Evolutionary conservation across 345 rosid genomes (phyloP).

Genomic region (Punica granatum): DNA sequence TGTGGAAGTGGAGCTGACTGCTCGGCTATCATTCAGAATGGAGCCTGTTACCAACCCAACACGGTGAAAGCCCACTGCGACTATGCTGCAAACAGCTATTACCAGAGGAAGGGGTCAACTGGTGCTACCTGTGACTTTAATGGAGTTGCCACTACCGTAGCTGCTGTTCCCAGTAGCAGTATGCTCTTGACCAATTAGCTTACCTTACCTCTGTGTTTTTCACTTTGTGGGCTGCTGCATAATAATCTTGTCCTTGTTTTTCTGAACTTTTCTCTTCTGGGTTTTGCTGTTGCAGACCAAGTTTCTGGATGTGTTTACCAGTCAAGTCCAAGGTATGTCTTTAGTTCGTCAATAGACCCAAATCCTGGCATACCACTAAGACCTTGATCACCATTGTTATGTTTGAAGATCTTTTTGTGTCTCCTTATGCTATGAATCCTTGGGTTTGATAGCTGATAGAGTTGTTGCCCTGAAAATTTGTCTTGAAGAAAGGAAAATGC

Average conservation of each 20-base stretch:
- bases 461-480: not conserved
- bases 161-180: conserved; percentile 41
- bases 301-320: conserved; percentile 28
- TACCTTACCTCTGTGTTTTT: not conserved
- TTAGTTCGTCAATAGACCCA: not conserved
- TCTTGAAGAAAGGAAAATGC: too few species aligned
- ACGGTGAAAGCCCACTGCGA: conserved; percentile 79
- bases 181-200: not conserved
- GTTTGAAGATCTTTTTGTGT: not conserved
- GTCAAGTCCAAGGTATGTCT: conserved; percentile 15
- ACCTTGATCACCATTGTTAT: not conserved
- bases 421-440: not conserved
- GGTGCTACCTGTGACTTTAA: conserved; percentile 66
- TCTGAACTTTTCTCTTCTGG: not conserved
- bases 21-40: conserved; percentile 41
- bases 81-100: conserved; percentile 83
- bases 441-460: not conserved
- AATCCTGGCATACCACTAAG: not conserved
- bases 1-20: conserved; percentile 59
- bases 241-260: not conserved
- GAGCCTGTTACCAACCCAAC: conserved; percentile 73
- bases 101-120: conserved; percentile 55
- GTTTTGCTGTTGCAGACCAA: conserved; percentile 30
- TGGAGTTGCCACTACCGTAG: conserved; percentile 40
- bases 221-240: not conserved